A percentile compares a stretch with the other conserved stretches of the same genome.
These are phyloP conservation scores for Penicillium griseofulvum DNA, from an alignment of 2,329 filamentous ascomycete genomes.

Conservation along the genomic window DNA sequence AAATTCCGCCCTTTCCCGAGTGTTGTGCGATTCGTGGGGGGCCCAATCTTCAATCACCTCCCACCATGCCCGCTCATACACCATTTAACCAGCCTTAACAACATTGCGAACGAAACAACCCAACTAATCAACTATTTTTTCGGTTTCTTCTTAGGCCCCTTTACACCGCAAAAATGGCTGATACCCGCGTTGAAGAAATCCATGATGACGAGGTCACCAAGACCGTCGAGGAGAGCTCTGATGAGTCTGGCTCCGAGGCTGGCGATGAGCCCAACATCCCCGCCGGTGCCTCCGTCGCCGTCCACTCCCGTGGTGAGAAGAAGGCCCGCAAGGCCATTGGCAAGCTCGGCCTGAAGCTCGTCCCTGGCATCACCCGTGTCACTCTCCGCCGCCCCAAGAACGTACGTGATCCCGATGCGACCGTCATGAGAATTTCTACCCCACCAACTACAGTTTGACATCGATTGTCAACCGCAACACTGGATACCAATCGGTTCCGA, in stretches of 20 bases:
- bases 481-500: neutral
- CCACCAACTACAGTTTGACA: neutral
- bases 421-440: constrained; percentile 7
- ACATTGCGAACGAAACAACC: constrained; percentile 1
- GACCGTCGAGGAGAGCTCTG: constrained; percentile 65
- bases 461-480: neutral
- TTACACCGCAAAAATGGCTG: constrained; percentile 66
- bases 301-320: constrained; percentile 99
- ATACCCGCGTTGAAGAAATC: constrained; percentile 96
- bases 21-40: constrained; percentile 27
- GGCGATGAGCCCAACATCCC: constrained; percentile 65
- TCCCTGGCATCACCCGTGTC: constrained; percentile 96
- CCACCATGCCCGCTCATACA: constrained; percentile 22
- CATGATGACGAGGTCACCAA: constrained; percentile 83
- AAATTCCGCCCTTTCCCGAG: constrained; percentile 25
- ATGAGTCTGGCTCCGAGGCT: constrained; percentile 51
- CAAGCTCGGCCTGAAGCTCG: constrained; percentile 95
- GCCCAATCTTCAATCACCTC: constrained; percentile 5
- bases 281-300: constrained; percentile 80
- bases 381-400: constrained; percentile 98
- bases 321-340: constrained; percentile 99
- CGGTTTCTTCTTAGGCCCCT: constrained; percentile 1
- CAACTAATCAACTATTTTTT: constrained; percentile 5
- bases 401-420: constrained; percentile 60
- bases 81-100: constrained; percentile 6